Base-by-base conservation (phyloP, 2,329 filamentous ascomycete species). In the Macrophomina pseudophaseolina region DNA sequence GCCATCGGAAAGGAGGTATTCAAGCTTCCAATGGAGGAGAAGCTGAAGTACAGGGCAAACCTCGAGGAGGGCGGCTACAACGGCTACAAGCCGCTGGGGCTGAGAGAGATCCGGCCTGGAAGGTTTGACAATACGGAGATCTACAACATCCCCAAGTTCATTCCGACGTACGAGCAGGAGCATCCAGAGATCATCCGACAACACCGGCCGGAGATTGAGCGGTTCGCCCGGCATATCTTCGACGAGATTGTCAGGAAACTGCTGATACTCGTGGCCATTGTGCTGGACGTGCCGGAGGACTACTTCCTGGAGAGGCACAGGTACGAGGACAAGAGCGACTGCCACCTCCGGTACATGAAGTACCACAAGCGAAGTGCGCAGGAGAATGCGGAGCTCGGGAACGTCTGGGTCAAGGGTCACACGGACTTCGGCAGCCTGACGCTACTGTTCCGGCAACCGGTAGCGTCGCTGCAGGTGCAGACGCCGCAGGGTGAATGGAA, bases 1-100 rank as follows among this genome's bases (percentile, higher is more conserved):
- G 85, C 87, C 12, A 81, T 90, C 2, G 87, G 84, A 1, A 85
- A 86, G 66, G 79, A 85, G 38, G 83, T 89, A 68, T 88, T 88
- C 71, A 73, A 82, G 4, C 77, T 89, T 0, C 80, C 86, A 0
- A 78, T 81, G 0, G 83, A 86, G 8, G 86, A 90, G 71, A 90
- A 89, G 71, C 80, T 85, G 64, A 85, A 85, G 69, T 87, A 85
- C 68, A 81, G 78, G 23, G 58, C 58, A 16, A 68, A 75, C 53
- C 73, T 74, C 64, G 83, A 67, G 1, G 65, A 70, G 12, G 68
- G 68, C 7, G 70, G 69, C n/a, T 72, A 69, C 60, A 71, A 71
- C 42, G 71, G 71, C 1, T 73, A 70, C 49, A 70, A 69, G 52
- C 69, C 64, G 83, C 83, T 1, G 74, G 80, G 4, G 83, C 84